Base-by-base conservation (phyloP, 495 filamentous ascomycete genomes). In the Podospora tetraspora region DNA sequence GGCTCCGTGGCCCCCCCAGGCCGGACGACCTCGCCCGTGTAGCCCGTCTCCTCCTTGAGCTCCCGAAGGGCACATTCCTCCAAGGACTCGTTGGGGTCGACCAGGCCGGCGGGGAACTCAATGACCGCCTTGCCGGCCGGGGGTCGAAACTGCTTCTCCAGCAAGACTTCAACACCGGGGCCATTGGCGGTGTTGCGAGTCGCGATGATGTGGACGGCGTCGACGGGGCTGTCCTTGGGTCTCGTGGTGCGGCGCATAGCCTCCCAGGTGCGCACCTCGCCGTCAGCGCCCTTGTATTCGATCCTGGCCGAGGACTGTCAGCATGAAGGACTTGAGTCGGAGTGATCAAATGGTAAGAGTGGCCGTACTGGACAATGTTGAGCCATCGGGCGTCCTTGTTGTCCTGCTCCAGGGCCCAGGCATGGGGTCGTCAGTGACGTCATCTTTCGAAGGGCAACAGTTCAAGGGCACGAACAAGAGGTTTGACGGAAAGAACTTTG, bases 21-120 rank as follows among this genome's bases (percentile, higher is more conserved):
- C 9, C 58, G 63, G 22, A 78, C 61, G 3, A 87, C 84, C 22
- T 85, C 82, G 30, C 92, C 92, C 32, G 89, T 79, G 74, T 93
- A 94, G 3, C 92, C 92, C 1, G 92, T 94, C 79, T 95, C 92
- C 76, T 95, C 92, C 66, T 85, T 88, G 65, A 95, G 80, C 72
- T 94, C 91, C 24, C 91, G 82, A 29, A 92, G 80, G 3, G 90
- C 91, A 70, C 88, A 90, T 69, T 88, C 79, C 69, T 91, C 89
- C 0, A 87, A 82, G 0, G 84, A 87, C 74, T 93, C 91, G n/a
- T 83, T 84, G 11, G 84, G 86, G 75, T 94, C 91, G 22, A 93
- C 86, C 10, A 94, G 76, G 0, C 91, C 91, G 0, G 91, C 91
- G 0, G 91, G 91, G 10, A 92, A 84, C 75, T 94, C 91, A 62